Base-by-base conservation (phyloP, 228 moss, liverwort and hornwort species). In the Sphagnum magellanicum region DNA sequence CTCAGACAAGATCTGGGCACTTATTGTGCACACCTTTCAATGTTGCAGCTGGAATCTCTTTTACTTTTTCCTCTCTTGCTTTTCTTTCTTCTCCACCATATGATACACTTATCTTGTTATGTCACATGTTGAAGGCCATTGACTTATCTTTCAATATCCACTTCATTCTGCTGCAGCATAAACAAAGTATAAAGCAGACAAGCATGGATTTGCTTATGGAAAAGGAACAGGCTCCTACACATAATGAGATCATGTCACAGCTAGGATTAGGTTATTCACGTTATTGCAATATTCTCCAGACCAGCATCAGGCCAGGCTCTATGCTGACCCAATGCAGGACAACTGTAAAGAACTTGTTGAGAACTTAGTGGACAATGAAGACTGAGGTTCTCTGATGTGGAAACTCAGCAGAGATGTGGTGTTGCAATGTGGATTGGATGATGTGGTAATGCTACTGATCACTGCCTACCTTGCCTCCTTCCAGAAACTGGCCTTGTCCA, bases 1-100 rank as follows among this genome's bases (percentile, higher is more conserved):
- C 98, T 14, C 90, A 85, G 66, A 93, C 98, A 6, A 91, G 94
- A 70, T 89, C 90, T 5, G 98, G 98, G 60, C 93, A 84, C 78
- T 81, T 94, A 79, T 74, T 98, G 16, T 92, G 98, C 4, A 91
- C 98, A 49, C 98, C 98, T 4, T 90, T 88, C 74, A 98, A 98
- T 15, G 81, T 98, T 6, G 84, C 93, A 48, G 71, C 81, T 83
- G 96, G 93, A 57, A 67, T n/a, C n/a, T n/a, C n/a, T n/a, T n/a
- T n/a, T n/a, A n/a, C n/a, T n/a, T n/a, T n/a, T n/a, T n/a, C 68
- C 0, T 53, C 53, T 60, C 66, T 51, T 6, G 59, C 32, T 53
- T 53, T 53, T 53, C 11, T 11, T 11, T 11, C 6, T 6, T 11
- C 11, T 53, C 11, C 11, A 53, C 6, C n/a, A n/a, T n/a, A n/a